phyloP scores from a whole-genome alignment of 164 flowering plant species.

The Pachysandra terminalis region DNA sequence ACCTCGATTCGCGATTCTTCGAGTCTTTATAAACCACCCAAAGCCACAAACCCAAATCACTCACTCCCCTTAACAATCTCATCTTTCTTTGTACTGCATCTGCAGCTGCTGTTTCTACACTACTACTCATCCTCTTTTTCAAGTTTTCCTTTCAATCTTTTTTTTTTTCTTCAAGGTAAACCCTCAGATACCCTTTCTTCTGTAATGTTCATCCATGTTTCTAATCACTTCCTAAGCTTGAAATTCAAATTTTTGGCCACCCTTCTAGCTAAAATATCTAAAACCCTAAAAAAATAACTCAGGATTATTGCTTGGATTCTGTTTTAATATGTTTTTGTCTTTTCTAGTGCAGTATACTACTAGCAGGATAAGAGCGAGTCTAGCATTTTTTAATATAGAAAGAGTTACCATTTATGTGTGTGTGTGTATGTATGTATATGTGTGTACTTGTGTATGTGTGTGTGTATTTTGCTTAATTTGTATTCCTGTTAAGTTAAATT shows the following conservation, averaged over 20 bases:
- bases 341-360: neutral
- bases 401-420: neutral
- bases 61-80: constrained; percentile 11
- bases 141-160: neutral
- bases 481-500: neutral
- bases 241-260: constrained; percentile 1
- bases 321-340: neutral
- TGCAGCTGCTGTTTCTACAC: neutral
- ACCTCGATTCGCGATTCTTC: constrained; percentile 27
- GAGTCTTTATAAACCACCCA: constrained; percentile 32
- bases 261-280: too few species aligned
- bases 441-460: too few species aligned
- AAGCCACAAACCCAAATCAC: constrained; percentile 15
- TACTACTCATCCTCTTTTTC: neutral
- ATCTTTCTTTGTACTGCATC: neutral
- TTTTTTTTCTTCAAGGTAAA: constrained; percentile 20
- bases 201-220: neutral
- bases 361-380: neutral
- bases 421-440: neutral
- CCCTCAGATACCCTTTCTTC: neutral
- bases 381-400: neutral
- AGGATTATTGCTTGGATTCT: neutral
- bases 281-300: neutral
- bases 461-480: too few species aligned
- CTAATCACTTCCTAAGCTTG: neutral